Evolutionary conservation across 164 flowering plant species (phyloP).

Genomic region (Umbilicus rupestris): DNA sequence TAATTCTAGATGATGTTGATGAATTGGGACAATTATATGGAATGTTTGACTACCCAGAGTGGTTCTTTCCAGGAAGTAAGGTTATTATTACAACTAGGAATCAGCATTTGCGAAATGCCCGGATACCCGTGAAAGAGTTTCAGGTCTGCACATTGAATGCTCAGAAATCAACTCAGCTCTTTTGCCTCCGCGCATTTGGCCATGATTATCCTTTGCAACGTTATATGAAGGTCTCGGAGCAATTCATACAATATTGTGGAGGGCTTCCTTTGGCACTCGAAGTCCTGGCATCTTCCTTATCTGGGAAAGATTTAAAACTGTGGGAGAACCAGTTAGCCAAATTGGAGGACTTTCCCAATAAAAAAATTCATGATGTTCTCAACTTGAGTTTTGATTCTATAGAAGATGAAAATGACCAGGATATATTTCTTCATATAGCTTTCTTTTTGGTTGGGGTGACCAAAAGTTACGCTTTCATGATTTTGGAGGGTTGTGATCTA

Average conservation of each 20-base stretch:
- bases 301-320: background rate
- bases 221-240: background rate
- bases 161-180: background rate
- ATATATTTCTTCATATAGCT: constrained; percentile 22
- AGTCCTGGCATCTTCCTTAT: constrained; percentile 13
- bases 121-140: background rate
- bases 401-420: constrained; percentile 4
- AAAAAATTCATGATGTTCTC: constrained; percentile 10
- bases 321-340: constrained; percentile 14
- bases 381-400: constrained; percentile 15
- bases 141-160: background rate
- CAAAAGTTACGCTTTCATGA: background rate
- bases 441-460: constrained; percentile 16
- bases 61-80: constrained; percentile 9
- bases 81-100: constrained; percentile 12
- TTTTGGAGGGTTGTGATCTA: constrained; percentile 12
- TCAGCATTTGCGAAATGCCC: background rate
- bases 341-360: constrained; percentile 3
- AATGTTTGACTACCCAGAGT: constrained; percentile 1
- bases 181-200: background rate
- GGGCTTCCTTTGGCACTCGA: constrained; percentile 16
- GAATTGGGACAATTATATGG: background rate
- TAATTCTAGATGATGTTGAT: constrained; percentile 16
- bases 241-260: background rate
- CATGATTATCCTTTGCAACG: background rate